Base-by-base conservation (phyloP, 371 early-diverging fungal species). In the Mortierella sp. region DNA sequence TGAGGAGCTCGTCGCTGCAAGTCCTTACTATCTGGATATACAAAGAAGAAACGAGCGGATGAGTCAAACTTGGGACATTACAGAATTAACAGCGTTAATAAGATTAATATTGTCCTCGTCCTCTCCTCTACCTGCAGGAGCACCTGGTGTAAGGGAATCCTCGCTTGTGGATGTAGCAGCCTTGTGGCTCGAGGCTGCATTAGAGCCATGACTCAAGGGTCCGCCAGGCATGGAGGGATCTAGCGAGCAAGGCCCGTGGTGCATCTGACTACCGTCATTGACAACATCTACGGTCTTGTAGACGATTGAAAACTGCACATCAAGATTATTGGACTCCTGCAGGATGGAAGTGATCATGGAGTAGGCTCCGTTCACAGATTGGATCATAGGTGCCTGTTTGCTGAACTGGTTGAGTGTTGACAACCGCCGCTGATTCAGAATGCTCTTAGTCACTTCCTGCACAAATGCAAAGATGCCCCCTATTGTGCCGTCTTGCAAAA, bases 301-400 rank as follows among this genome's bases (percentile, higher is more conserved):
- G 4, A 79, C 49, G 27, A 81, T 64, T 3, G 71, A 73, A 44
- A 67, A 81, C 5, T 75, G 52, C 11, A 75, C 56, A 50, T 81
- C 81, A 1, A 56, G 46, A 42, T 79, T 73, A 42, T 81, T 69
- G 55, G 75, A 75, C 42, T 75, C 75, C n/a, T 75, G 60, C 0
- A 60, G 52, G 30, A 80, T 63, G 39, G 41, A 63, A 4, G 72
- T 68, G 54, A 72, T 72, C 60, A 64, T 56, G 23, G 66, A 64
- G 54, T 69, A 55, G 12, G 63, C 66, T 12, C 68, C 66, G 23
- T 19, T 58, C 26, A 69, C 50, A 14, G 69, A 75, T 12, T 61
- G 69, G 17, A 79, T 68, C 26, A 60, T 24, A 2, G 72, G 58
- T 23, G 68, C 60, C 44, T 67, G 72, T 34, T 73, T 73, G 59